These are phyloP conservation scores for Ilyonectria destructans DNA, from an alignment of 2,329 filamentous ascomycete species.

Conservation along the genomic window DNA sequence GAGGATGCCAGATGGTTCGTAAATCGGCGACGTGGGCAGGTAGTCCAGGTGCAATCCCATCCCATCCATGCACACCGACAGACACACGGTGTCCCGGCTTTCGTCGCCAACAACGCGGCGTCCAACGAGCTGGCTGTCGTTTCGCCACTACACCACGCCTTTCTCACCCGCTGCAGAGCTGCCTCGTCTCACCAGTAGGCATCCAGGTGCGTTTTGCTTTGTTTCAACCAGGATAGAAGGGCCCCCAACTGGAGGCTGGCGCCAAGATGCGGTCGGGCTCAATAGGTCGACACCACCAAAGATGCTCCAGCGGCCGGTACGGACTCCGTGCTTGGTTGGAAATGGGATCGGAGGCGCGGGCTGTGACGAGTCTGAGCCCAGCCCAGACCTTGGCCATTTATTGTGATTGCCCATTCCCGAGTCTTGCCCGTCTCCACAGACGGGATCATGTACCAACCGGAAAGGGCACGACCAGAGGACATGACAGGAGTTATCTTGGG, in stretches of 20 bases:
- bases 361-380: constrained; percentile 8
- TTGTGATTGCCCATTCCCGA: constrained; percentile 13
- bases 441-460: constrained; percentile 3
- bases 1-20: constrained; percentile 18
- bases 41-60: constrained; percentile 9
- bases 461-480: neutral
- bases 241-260: neutral
- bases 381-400: neutral
- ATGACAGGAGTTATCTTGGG: constrained; percentile 1
- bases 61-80: constrained; percentile 16
- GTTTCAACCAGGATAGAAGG: constrained; percentile 25
- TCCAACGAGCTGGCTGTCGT: neutral
- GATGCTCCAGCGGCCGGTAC: neutral
- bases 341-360: neutral
- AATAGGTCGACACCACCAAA: constrained; percentile 18
- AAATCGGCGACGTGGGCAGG: constrained; percentile 13
- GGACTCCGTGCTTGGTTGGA: neutral
- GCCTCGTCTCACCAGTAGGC: constrained; percentile 25
- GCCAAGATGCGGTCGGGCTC: constrained; percentile 15
- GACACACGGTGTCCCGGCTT: constrained; percentile 1
- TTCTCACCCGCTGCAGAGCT: constrained; percentile 18
- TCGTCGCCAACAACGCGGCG: constrained; percentile 16
- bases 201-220: constrained; percentile 23
- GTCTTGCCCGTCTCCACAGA: constrained; percentile 1
- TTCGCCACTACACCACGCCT: constrained; percentile 22